Base-by-base conservation (phyloP, 495 filamentous ascomycete genomes). In the Penicillium angulare region DNA sequence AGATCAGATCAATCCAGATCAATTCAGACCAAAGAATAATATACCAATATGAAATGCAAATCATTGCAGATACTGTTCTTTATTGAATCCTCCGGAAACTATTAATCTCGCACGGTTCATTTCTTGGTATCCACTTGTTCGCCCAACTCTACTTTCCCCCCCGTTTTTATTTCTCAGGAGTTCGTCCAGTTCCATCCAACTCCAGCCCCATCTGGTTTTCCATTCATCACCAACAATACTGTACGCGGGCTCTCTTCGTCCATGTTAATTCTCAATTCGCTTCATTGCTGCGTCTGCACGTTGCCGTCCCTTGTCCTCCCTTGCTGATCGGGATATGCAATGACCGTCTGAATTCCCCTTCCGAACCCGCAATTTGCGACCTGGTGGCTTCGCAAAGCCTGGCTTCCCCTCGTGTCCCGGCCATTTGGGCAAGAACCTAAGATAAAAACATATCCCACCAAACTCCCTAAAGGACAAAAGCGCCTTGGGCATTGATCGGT, bases 401-500 rank as follows among this genome's bases (percentile, higher is more conserved):
- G 47, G 33, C 38, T 44, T 52, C 23, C 5, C 13, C 27, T 6
- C 27, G 26, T 18, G 29, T 33, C 15, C 39, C 26, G n/a, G 12
- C 35, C 39, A 39, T 34, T 54, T 54, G 46, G 52, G 42, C 26
- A n/a, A 47, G 18, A 47, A 38, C 12, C 6, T n/a, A 38, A 38
- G 17, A 15, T n/a, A 38, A 44, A n/a, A 15, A 31, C 16, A 21
- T 20, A 45, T 53, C 26, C 39, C 4, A n/a, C n/a, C n/a, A n/a
- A n/a, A n/a, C n/a, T n/a, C n/a, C n/a, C n/a, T n/a, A 7, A 34
- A 32, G 29, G 24, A 12, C 34, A 15, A 9, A 20, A 47, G 31
- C n/a, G n/a, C 39, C 32, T 51, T 56, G 57, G 53, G 50, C 50
- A 56, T 53, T 50, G 43, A 39, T 31, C 12, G 57, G 57, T 60